Conservation (phyloP, 805 yeast species). For the Candida cerambycidarum region DNA sequence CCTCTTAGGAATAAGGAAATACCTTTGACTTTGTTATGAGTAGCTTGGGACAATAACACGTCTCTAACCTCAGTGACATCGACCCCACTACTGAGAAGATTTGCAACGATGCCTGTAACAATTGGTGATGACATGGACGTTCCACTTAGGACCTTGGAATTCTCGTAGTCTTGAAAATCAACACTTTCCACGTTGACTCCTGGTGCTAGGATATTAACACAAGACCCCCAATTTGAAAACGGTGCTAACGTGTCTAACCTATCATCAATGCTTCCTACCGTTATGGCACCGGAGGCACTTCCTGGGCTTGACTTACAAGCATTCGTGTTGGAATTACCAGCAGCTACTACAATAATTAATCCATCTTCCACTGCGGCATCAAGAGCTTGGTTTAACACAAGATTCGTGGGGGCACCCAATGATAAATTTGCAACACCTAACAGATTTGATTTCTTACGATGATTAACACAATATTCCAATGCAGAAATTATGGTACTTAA, state of each 20-base stretch:
- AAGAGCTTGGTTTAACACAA: conserved; percentile 71
- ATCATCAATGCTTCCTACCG: conserved; percentile 90
- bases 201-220: conserved; percentile 83
- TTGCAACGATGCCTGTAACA: conserved; percentile 65
- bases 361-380: conserved; percentile 75
- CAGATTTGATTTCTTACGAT: conserved; percentile 34
- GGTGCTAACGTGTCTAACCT: conserved; percentile 64
- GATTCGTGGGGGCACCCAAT: conserved; percentile 70
- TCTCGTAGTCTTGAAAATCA: conserved; percentile 26
- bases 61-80: conserved; percentile 40
- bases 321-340: conserved; percentile 77
- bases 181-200: conserved; percentile 70
- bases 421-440: conserved; percentile 76
- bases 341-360: conserved; percentile 72
- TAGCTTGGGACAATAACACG: conserved; percentile 45
- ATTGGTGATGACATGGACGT: conserved; percentile 83
- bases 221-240: conserved; percentile 92
- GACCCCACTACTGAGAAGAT: conserved; percentile 53
- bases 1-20: conserved; percentile 46
- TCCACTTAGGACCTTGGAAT: conserved; percentile 53
- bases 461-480: conserved; percentile 65
- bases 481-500: conserved; percentile 65
- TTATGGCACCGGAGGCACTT: conserved; percentile 65
- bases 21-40: conserved; percentile 47
- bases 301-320: conserved; percentile 91